phyloP scores from a whole-genome alignment of 805 yeast genomes.

The Ogataea zsoltii region DNA sequence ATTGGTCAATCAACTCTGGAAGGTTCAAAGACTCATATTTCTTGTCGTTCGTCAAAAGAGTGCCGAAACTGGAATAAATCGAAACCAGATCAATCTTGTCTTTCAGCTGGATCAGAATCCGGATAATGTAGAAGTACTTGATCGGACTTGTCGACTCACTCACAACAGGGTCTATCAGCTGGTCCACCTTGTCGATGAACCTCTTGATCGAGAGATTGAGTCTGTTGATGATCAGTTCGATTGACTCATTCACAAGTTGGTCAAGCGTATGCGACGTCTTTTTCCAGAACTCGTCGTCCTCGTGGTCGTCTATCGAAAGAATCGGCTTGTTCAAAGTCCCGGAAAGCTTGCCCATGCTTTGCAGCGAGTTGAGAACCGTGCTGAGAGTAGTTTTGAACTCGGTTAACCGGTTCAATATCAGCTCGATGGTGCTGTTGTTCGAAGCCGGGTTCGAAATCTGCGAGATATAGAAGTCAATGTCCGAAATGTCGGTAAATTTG shows the following conservation, averaged over 20 bases:
- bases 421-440: slow-evolving; percentile 14
- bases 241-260: slow-evolving; percentile 19
- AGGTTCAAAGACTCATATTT: slow-evolving; percentile 15
- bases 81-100: slow-evolving; percentile 22
- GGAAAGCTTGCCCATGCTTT: slow-evolving; percentile 22
- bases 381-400: slow-evolving; percentile 20
- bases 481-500: slow-evolving; percentile 23
- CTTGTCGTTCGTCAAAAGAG: slow-evolving; percentile 4
- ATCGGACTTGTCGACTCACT: slow-evolving; percentile 10
- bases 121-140: slow-evolving; percentile 26
- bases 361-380: slow-evolving; percentile 20
- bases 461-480: slow-evolving; percentile 23
- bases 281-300: slow-evolving; percentile 35
- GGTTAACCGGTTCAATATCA: slow-evolving; percentile 19
- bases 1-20: slow-evolving; percentile 14
- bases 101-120: slow-evolving; percentile 27
- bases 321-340: slow-evolving; percentile 29
- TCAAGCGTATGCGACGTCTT: slow-evolving; percentile 11
- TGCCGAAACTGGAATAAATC: slow-evolving; percentile 14
- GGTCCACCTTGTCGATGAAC: slow-evolving; percentile 18
- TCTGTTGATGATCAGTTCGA: slow-evolving; percentile 11
- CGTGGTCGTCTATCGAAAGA: slow-evolving; percentile 38
- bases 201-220: slow-evolving; percentile 19
- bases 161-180: slow-evolving; percentile 1
- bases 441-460: slow-evolving; percentile 19